These are phyloP conservation scores for Exophiala xenobiotica DNA, from an alignment of 2,329 filamentous ascomycete species.

Conservation along the genomic window DNA sequence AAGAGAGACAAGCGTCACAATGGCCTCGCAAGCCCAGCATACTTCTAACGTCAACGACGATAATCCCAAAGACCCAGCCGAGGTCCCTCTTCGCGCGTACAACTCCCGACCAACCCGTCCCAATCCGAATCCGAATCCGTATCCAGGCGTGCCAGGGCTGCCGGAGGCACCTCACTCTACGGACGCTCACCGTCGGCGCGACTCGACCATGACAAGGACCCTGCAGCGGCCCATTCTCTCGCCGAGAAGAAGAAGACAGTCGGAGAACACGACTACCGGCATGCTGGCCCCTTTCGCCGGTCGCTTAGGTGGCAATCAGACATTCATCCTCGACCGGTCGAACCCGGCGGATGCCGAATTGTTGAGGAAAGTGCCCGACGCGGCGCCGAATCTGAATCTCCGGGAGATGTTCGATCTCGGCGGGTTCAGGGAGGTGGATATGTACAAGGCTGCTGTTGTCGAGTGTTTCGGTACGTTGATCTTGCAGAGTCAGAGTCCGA, in stretches of 20 bases:
- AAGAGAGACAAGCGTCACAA: too few relatives aligned
- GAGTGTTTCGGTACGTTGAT: constrained; percentile 40
- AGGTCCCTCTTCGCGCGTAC: neutral
- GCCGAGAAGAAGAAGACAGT: neutral
- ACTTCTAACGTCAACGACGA: neutral
- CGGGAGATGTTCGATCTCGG: constrained; percentile 37
- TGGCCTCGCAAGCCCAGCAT: neutral
- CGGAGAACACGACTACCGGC: too few relatives aligned
- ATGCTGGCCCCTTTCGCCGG: constrained; percentile 36
- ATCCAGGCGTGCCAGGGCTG: too few relatives aligned
- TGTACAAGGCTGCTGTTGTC: constrained; percentile 45
- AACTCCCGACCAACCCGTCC: neutral
- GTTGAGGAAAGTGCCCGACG: constrained; percentile 41
- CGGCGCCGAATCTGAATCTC: constrained; percentile 42
- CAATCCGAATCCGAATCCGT: too few relatives aligned
- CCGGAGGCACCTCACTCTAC: too few relatives aligned
- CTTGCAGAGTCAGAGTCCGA: neutral
- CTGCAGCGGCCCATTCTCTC: neutral
- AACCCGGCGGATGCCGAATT: constrained; percentile 34
- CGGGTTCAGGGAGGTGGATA: constrained; percentile 36
- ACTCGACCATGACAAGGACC: neutral
- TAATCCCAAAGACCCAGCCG: too few relatives aligned
- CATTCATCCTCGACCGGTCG: constrained; percentile 36
- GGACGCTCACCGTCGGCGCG: too few relatives aligned
- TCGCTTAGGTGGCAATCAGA: constrained; percentile 40